Conservation (phyloP, 129 eudicot species). For the Mikania micrantha region DNA sequence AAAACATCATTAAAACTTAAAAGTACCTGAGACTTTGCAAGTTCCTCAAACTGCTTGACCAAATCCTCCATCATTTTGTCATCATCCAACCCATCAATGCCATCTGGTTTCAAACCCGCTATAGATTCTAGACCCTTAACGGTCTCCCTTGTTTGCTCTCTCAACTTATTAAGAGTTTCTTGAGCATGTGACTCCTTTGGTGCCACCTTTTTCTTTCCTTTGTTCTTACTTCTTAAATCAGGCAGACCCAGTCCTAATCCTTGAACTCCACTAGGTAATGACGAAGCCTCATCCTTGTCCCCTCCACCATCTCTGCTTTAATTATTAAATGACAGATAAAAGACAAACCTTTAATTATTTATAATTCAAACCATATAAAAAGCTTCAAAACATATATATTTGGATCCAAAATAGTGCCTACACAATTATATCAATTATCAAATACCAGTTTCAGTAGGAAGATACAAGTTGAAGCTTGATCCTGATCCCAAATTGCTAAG, state of each 20-base stretch:
- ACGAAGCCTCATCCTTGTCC: conserved; percentile 33
- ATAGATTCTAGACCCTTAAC: conserved; percentile 84
- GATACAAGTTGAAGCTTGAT: background rate
- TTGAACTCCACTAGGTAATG: conserved; percentile 39
- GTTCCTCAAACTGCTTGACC: conserved; percentile 97
- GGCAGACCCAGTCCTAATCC: conserved; percentile 77
- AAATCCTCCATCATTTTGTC: conserved; percentile 91
- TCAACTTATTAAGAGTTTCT: conserved; percentile 84
- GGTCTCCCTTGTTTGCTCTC: conserved; percentile 93
- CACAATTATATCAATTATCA: background rate
- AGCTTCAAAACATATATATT: background rate
- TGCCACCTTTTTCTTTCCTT: conserved; percentile 64
- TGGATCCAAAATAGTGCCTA: background rate
- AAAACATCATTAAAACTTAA: background rate
- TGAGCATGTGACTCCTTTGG: conserved; percentile 65
- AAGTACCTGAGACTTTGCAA: conserved; percentile 83
- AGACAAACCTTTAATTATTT: conserved; percentile 2
- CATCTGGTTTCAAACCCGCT: conserved; percentile 41
- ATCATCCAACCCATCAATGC: conserved; percentile 37
- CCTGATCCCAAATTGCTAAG: background rate
- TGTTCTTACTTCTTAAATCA: conserved; percentile 63
- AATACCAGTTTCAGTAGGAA: background rate
- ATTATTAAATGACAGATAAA: conserved; percentile 2
- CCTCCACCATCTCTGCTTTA: conserved; percentile 40
- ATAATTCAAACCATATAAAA: background rate